Base-by-base conservation (phyloP, 1,139 yeast species). In the Hansenula lynferdii region DNA sequence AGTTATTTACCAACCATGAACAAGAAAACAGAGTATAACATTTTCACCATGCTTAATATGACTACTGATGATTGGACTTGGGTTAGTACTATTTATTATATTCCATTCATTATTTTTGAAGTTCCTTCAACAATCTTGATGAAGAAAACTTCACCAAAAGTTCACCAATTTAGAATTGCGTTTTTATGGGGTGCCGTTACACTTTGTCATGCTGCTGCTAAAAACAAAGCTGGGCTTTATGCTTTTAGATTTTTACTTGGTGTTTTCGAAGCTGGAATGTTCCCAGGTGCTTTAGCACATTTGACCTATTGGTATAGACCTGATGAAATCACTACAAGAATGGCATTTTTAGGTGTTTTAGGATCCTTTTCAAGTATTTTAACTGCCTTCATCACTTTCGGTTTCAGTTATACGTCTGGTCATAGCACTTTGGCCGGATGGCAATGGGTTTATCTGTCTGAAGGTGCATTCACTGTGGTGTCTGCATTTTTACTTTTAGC, bases 201-300 rank as follows among this genome's bases (percentile, higher is more conserved):
- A 1, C 35, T 40, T 12, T 40, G 43, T 31, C 45, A 39, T 10
- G 41, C 43, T 25, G 44, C 43, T 32, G 45, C 38, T 12, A 32
- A 34, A 26, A 41, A 43, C 24, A 39, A 35, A 15, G 27, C 32
- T 2, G 61, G 65, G 0, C 38, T 68, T 14, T 68, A 66, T 42
- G 69, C 65, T 0, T 29, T 67, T 6, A 49, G 73, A 34, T 68
- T 69, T 42, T 51, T 67, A 11, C 42, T 67, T 15, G 73, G 72
- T 1, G 48, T 67, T 15, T 47, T 59, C 7, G 74, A 69, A 47
- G 52, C 66, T 6, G 72, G 71, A 0, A 64, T 62, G 44, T 67
- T 65, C 44, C 73, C 73, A 2, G 67, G 66, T 18, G 33, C 28
- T 11, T 19, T 42, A 17, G 28, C 37, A 6, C 43, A 39, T 2